Conservation (phyloP, 2,329 filamentous ascomycete genomes). For the Cytospora schulzeri region DNA sequence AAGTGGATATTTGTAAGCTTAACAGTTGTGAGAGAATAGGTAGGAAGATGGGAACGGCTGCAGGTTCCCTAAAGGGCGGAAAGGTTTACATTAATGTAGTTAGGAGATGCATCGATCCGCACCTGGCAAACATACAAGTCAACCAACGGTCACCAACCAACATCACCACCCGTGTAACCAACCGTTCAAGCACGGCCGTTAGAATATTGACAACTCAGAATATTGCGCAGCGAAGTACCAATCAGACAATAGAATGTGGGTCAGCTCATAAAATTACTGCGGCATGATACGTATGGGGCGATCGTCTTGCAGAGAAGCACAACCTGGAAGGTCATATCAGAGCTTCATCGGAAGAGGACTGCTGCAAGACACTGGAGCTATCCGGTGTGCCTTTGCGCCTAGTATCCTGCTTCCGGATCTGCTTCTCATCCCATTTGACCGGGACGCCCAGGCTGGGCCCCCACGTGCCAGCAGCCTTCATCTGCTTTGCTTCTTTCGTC, state of each 20-base stretch:
- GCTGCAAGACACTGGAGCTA: conserved; percentile 1
- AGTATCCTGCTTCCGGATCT: conserved; percentile 18
- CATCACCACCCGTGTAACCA: neutral
- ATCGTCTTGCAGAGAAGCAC: neutral
- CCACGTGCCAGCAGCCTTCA: conserved; percentile 25
- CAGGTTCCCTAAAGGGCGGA: neutral
- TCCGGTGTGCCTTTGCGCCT: conserved; percentile 4
- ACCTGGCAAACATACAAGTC: neutral
- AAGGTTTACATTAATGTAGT: neutral
- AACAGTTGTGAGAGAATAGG: neutral
- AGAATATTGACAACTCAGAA: neutral
- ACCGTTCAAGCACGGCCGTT: neutral
- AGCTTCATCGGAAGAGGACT: conserved; percentile 5
- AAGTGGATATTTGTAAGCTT: too few species aligned
- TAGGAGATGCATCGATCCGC: neutral
- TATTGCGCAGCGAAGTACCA: neutral
- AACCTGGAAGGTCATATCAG: neutral
- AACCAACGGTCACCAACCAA: neutral
- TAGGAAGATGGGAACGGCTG: neutral
- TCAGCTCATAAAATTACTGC: neutral
- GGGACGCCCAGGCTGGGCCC: conserved; percentile 24
- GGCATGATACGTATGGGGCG: too few species aligned
- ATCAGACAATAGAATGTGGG: neutral
- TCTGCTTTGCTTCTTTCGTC: conserved; percentile 25
- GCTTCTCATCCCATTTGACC: conserved; percentile 25